Conservation (phyloP, 1,284 basidiomycete species). For the Thelephora terrestris region DNA sequence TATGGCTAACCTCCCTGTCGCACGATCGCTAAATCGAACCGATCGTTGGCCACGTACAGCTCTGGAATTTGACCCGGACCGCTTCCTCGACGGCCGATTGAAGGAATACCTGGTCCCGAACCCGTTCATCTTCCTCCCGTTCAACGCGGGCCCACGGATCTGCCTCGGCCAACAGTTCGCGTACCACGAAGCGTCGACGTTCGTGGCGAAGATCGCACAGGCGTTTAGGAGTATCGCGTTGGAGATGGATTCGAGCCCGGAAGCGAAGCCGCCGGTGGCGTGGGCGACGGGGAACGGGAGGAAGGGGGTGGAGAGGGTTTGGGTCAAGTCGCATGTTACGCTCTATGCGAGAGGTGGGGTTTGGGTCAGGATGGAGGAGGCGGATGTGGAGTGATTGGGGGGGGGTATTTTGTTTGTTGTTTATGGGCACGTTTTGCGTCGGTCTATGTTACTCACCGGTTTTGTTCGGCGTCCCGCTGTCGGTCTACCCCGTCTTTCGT, state of each 20-base stretch:
- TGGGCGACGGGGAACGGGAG: slow-evolving; percentile 12
- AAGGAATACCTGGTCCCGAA: background rate
- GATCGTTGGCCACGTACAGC: background rate
- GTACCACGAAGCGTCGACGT: slow-evolving; percentile 59
- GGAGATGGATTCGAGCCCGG: slow-evolving; percentile 19
- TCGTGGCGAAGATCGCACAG: slow-evolving; percentile 54
- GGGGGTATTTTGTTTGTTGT: too few relatives aligned
- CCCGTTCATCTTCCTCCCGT: background rate
- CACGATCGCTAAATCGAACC: too few relatives aligned
- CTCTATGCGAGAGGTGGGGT: slow-evolving; percentile 25
- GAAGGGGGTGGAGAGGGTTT: slow-evolving; percentile 37
- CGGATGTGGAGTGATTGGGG: background rate
- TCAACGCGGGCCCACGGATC: background rate
- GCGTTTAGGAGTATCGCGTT: slow-evolving; percentile 34
- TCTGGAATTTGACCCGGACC: slow-evolving; percentile 3
- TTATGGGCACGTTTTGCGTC: too few relatives aligned
- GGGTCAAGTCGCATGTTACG: slow-evolving; percentile 44
- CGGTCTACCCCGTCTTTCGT: too few relatives aligned
- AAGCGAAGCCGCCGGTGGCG: slow-evolving; percentile 15
- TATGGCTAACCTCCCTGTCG: background rate
- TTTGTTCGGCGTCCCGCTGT: too few relatives aligned
- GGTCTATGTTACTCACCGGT: too few relatives aligned
- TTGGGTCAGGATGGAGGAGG: background rate
- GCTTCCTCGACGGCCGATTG: slow-evolving; percentile 1
- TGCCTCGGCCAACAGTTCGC: slow-evolving; percentile 36